Evolutionary conservation across 371 early-diverging fungal genomes (phyloP).

Genomic region (Funneliformis caledonium): DNA sequence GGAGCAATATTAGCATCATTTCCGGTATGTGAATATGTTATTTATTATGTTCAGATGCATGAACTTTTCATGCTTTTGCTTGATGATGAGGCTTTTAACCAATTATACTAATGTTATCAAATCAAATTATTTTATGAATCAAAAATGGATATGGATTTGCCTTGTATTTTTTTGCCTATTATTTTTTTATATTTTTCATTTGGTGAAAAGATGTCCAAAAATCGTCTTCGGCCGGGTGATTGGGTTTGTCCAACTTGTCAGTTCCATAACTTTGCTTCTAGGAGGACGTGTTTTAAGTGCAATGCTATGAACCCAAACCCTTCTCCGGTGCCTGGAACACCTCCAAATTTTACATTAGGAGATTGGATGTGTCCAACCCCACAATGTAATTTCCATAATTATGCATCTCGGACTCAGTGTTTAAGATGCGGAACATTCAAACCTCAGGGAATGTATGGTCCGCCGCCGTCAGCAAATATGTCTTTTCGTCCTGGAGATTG

Average conservation of each 20-base stretch:
- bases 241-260: constrained; percentile 79
- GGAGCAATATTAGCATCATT: constrained; percentile 60
- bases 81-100: too few relatives aligned
- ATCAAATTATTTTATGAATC: neutral
- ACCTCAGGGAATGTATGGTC: constrained; percentile 44
- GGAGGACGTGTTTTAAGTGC: constrained; percentile 74
- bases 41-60: constrained; percentile 15
- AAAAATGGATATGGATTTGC: neutral
- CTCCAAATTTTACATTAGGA: constrained; percentile 60
- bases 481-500: constrained; percentile 69
- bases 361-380: constrained; percentile 78
- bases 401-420: constrained; percentile 71
- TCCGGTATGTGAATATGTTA: constrained; percentile 50
- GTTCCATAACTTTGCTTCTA: constrained; percentile 77
- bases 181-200: neutral
- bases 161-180: neutral
- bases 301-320: constrained; percentile 58
- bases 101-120: neutral
- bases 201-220: constrained; percentile 38
- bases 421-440: constrained; percentile 54
- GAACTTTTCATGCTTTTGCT: neutral
- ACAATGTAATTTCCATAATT: constrained; percentile 74
- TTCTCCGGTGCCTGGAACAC: constrained; percentile 44
- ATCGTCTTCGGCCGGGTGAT: constrained; percentile 66
- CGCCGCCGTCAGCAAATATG: constrained; percentile 43